These are phyloP conservation scores for Avicennia marina DNA, from an alignment of 257 asterid species.

Conservation along the genomic window DNA sequence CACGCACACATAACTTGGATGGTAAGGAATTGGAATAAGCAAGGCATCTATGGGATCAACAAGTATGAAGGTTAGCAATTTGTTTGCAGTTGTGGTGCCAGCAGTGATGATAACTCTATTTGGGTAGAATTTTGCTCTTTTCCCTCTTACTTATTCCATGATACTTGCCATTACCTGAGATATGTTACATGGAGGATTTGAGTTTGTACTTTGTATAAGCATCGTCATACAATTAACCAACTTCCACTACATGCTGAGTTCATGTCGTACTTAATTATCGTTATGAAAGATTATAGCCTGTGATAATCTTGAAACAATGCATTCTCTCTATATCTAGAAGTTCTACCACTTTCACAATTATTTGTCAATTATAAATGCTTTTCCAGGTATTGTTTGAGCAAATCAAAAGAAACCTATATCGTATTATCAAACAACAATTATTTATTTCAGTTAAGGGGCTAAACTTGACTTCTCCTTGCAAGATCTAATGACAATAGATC, in stretches of 20 bases:
- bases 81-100: constrained; percentile 91
- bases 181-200: background rate
- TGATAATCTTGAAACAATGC: constrained; percentile 93
- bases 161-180: constrained; percentile 84
- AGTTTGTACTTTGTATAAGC: background rate
- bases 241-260: too few species aligned
- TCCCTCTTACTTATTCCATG: constrained; percentile 82
- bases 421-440: too few species aligned
- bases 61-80: constrained; percentile 69
- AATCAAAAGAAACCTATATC: constrained; percentile 78
- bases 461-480: too few species aligned
- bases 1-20: constrained; percentile 79
- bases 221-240: background rate
- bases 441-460: too few species aligned
- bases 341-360: constrained; percentile 18
- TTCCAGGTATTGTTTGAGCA: constrained; percentile 63
- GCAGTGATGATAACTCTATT: constrained; percentile 79
- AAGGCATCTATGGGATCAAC: constrained; percentile 82
- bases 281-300: constrained; percentile 69
- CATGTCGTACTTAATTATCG: constrained; percentile 29
- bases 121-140: constrained; percentile 66
- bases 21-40: constrained; percentile 83
- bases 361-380: constrained; percentile 30
- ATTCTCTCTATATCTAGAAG: constrained; percentile 64
- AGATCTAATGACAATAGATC: too few species aligned